These are phyloP conservation scores for Salix brachista DNA, from an alignment of 345 rosid genomes.

Conservation along the genomic window DNA sequence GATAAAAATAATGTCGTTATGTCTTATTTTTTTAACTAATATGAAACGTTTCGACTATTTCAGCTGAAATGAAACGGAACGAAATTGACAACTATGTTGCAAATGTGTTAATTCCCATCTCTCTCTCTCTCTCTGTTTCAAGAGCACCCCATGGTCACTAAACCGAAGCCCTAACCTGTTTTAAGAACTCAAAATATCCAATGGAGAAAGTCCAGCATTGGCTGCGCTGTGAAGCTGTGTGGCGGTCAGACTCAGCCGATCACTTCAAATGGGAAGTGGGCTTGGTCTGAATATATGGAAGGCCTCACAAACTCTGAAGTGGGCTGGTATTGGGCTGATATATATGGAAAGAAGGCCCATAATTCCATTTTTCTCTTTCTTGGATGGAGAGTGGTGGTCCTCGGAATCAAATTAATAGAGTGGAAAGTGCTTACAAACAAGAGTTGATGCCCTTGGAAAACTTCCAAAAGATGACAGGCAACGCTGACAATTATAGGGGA, in stretches of 20 bases:
- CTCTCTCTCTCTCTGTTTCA: too few species aligned
- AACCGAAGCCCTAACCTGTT: too few species aligned
- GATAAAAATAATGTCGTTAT: accelerated
- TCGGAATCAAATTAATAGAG: not conserved
- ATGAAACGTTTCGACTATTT: too few species aligned
- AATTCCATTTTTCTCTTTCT: too few species aligned
- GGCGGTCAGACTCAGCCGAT: not conserved
- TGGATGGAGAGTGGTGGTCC: not conserved
- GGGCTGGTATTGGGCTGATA: not conserved
- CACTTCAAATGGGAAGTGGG: not conserved
- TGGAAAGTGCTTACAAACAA: not conserved
- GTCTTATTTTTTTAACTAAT: too few species aligned
- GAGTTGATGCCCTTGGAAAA: not conserved
- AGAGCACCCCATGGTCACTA: too few species aligned
- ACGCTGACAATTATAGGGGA: not conserved
- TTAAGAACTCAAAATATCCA: too few species aligned
- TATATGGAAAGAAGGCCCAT: too few species aligned
- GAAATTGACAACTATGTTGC: too few species aligned
- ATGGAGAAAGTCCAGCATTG: not conserved
- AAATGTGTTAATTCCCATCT: too few species aligned
- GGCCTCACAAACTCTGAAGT: not conserved
- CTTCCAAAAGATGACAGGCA: not conserved
- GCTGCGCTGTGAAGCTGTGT: not conserved
- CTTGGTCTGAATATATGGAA: not conserved
- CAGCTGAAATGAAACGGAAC: too few species aligned